These are phyloP conservation scores for Paraurostyla sp. DNA, from an alignment of 73 alveolate genomes.

Conservation along the genomic window DNA sequence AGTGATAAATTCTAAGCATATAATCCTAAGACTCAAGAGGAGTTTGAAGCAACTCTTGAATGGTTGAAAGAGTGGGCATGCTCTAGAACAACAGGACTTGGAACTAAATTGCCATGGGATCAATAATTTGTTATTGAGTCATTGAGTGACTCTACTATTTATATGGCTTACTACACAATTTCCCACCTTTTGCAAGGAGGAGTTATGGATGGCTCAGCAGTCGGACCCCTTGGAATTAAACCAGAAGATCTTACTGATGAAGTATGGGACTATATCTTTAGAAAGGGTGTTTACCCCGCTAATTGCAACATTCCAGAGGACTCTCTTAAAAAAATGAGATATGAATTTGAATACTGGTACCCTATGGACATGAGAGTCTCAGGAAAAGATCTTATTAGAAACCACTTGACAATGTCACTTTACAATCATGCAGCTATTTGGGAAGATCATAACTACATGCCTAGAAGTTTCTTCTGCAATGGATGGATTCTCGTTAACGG, in stretches of 20 bases:
- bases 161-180: conserved; percentile 99
- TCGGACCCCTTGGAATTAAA: conserved; percentile 78
- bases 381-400: conserved; percentile 98
- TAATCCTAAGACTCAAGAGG: conserved; percentile 88
- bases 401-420: conserved; percentile 98
- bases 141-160: conserved; percentile 98
- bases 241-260: conserved; percentile 95
- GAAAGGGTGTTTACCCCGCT: conserved; percentile 87
- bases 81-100: conserved; percentile 98
- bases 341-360: conserved; percentile 98
- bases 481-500: conserved; percentile 98
- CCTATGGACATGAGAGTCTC: conserved; percentile 99
- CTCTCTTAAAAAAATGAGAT: conserved; percentile 88
- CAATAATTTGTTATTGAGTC: conserved; percentile 96
- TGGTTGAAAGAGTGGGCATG: conserved; percentile 99
- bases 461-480: conserved; percentile 98
- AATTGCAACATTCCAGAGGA: conserved; percentile 83
- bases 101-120: conserved; percentile 99
- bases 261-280: conserved; percentile 97
- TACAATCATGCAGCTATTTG: conserved; percentile 99
- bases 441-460: conserved; percentile 96
- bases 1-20: conserved; percentile 91
- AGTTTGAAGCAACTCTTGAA: conserved; percentile 92
- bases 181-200: conserved; percentile 97
- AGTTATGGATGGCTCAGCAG: conserved; percentile 76